Evolutionary conservation across 2,329 filamentous ascomycete species (phyloP).

Genomic region (Cordyceps pruinosa): DNA sequence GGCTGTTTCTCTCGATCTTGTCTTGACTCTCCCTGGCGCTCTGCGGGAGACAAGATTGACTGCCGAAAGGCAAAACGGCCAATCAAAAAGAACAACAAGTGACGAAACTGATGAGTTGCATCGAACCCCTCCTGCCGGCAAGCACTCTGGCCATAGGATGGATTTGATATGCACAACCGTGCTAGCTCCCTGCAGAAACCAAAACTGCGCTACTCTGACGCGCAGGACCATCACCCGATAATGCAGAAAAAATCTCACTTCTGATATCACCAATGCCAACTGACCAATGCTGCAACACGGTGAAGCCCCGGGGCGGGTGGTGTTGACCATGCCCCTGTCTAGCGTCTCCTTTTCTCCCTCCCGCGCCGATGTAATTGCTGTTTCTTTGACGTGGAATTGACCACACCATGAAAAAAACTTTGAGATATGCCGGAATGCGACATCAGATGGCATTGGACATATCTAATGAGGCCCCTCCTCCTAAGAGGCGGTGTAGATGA

Average conservation of each 20-base stretch:
- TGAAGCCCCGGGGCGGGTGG: background rate
- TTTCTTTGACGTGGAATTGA: background rate
- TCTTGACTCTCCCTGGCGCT: background rate
- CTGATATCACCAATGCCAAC: background rate
- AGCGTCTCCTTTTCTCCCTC: background rate
- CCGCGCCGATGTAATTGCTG: background rate
- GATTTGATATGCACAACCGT: background rate
- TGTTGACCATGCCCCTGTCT: background rate
- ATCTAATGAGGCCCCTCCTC: background rate
- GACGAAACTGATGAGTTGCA: background rate
- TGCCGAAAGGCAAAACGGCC: background rate
- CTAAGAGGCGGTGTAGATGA: slow-evolving; percentile 8
- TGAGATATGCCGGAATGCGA: background rate
- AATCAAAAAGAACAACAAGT: background rate
- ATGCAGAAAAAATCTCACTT: background rate
- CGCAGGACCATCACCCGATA: slow-evolving; percentile 11
- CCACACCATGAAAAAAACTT: background rate
- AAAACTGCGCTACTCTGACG: slow-evolving; percentile 10
- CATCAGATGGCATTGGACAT: background rate
- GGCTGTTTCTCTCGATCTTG: background rate
- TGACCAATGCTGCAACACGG: slow-evolving; percentile 1
- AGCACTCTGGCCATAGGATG: background rate
- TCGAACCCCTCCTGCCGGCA: too few species aligned
- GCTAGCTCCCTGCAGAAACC: slow-evolving; percentile 6
- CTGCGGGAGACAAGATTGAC: background rate